Percentiles rank a stretch among this genome's conserved stretches.
phyloP scores from a whole-genome alignment of 2,329 filamentous ascomycete species.

The Graphium sp. region DNA sequence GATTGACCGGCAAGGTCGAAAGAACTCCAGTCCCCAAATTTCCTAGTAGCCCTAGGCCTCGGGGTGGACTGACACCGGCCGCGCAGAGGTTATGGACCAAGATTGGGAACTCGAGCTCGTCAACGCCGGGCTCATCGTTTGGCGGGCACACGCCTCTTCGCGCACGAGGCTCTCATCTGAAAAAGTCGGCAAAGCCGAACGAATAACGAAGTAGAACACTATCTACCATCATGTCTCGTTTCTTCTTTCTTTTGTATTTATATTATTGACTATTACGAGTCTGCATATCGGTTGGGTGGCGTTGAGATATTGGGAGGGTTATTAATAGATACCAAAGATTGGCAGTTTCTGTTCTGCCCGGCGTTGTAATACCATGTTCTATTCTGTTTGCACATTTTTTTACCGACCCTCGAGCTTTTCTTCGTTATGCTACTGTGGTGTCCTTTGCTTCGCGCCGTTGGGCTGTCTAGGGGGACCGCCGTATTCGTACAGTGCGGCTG shows the following conservation, averaged over 20 bases:
- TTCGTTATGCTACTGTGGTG: too few relatives aligned
- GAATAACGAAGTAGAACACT: conserved; percentile 1
- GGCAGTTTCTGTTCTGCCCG: too few relatives aligned
- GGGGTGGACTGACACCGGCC: conserved; percentile 52
- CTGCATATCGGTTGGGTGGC: too few relatives aligned
- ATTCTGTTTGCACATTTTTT: too few relatives aligned
- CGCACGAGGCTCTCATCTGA: conserved; percentile 19
- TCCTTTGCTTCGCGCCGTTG: too few relatives aligned
- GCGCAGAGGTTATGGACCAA: conserved; percentile 51
- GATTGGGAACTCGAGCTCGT: conserved; percentile 28
- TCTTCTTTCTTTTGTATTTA: neutral
- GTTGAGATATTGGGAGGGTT: too few relatives aligned
- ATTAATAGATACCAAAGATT: too few relatives aligned
- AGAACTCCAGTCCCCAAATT: conserved; percentile 52
- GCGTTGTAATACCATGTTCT: too few relatives aligned
- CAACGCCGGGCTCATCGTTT: conserved; percentile 15
- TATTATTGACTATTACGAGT: too few relatives aligned
- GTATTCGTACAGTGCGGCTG: too few relatives aligned
- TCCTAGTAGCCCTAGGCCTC: conserved; percentile 44
- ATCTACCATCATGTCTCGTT: neutral
- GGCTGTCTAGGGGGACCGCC: too few relatives aligned
- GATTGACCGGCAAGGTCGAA: conserved; percentile 40
- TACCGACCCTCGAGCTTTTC: too few relatives aligned
- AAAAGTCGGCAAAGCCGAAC: conserved; percentile 11
- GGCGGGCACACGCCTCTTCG: conserved; percentile 18